Evolutionary conservation across 768 basidiomycete species (phyloP), one percentile per base, ranked within the genome.

Genomic region (Tremella yokohamensis): DNA sequence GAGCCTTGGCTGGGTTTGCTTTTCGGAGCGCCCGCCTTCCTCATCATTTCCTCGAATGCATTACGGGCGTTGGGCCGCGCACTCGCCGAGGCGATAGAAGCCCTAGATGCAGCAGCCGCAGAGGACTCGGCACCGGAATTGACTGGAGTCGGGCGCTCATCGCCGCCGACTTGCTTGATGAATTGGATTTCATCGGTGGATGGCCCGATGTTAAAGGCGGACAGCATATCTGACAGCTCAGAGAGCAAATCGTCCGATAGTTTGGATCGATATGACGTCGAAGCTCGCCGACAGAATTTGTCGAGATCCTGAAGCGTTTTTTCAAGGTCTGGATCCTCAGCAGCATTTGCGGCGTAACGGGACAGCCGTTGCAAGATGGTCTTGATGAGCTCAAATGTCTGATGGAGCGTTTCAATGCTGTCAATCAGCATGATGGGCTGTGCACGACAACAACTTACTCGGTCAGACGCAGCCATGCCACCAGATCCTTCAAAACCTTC

Each of bases 391-490:
- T 88, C 81, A 63, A 89, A 91, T 0, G 91, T 87, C 67, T 93
- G 90, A 75, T 92, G 86, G 1, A 98, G 80, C 6, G 96, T 81
- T 70, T 98, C 94, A 66, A 70, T 56, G 44, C 73, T 70, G 39
- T 8, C 15, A 13, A 34, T 52, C 42, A 58, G 58, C 40, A 29
- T 38, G 12, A 26, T 34, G n/a, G 20, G 24, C 29, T 2, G 45
- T 2, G 45, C 15, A 48, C n/a, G 29, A 22, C 15, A n/a, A 40
- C 2, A n/a, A 68, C 75, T 87, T 83, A 76, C 76, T 98, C 90
- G 12, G 92, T 97, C 37, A 98, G 81, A 22, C 93, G 85, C 48
- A 98, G 79, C 96, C 96, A 99, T 52, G 84, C 82, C 16, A 86
- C 81, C 49, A 94, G 80, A 68, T 90, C 87, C 2, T 83, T 81